Evolutionary conservation across 106 monocot genomes (phyloP).

Genomic region (Dactylorhiza incarnata): DNA sequence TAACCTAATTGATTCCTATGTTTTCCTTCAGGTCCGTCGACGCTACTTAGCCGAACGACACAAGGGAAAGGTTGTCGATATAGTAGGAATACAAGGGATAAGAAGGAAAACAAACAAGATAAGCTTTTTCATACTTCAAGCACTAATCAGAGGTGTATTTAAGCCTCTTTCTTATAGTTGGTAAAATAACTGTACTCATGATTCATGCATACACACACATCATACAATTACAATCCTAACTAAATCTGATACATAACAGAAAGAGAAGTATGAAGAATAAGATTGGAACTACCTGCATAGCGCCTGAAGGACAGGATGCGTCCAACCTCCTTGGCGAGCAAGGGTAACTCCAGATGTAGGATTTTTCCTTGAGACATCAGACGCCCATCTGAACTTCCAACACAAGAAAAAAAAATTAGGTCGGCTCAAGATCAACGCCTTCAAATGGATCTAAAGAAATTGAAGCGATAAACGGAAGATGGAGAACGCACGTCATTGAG

Average conservation of each 20-base stretch:
- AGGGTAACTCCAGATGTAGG: conserved; percentile 1
- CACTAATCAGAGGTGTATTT: too few species aligned
- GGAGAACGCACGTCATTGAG: neutral
- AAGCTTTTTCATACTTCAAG: too few species aligned
- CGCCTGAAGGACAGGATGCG: conserved; percentile 3
- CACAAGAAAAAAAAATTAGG: neutral
- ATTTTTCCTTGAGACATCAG: neutral
- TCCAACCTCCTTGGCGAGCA: conserved; percentile 6
- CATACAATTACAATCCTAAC: too few species aligned
- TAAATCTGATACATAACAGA: neutral
- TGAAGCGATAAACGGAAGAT: neutral
- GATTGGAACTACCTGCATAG: neutral
- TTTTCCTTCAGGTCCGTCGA: too few species aligned
- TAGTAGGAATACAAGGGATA: too few species aligned
- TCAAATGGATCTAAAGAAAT: neutral
- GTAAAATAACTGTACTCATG: too few species aligned
- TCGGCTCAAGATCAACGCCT: neutral
- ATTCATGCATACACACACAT: too few species aligned
- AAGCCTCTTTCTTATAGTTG: too few species aligned
- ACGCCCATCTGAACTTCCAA: conserved; percentile 3
- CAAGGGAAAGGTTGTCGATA: too few species aligned
- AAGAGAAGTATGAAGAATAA: neutral
- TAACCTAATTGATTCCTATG: too few species aligned
- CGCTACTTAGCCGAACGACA: too few species aligned
- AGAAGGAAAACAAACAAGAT: too few species aligned